Conservation (phyloP, 345 rosid genomes). For the Iberis pinnata region DNA sequence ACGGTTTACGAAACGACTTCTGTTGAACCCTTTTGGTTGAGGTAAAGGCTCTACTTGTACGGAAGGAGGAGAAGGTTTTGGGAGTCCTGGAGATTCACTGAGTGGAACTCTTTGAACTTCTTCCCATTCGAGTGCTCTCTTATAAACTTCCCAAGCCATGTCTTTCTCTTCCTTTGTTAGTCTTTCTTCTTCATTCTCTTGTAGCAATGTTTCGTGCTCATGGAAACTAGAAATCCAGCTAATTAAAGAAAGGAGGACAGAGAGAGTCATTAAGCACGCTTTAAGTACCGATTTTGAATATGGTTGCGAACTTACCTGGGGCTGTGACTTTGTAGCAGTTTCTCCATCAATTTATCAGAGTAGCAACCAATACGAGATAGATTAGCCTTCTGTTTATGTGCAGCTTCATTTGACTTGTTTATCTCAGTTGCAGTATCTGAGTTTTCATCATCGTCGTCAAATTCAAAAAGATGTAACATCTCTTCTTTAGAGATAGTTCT, state of each 20-base stretch:
- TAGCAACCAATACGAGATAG: slow-evolving; percentile 52
- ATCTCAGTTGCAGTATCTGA: slow-evolving; percentile 45
- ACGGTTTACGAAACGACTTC: slow-evolving; percentile 48
- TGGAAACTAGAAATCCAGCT: slow-evolving; percentile 95
- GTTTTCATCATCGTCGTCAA: slow-evolving; percentile 87
- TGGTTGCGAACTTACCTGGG: slow-evolving; percentile 48
- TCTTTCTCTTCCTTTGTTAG: slow-evolving; percentile 98
- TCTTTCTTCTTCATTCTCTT: slow-evolving; percentile 98
- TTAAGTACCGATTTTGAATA: background rate
- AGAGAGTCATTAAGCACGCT: background rate
- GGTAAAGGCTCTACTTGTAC: slow-evolving; percentile 21
- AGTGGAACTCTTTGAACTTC: slow-evolving; percentile 73
- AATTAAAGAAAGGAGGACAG: slow-evolving; percentile 5
- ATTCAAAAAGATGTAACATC: slow-evolving; percentile 97
- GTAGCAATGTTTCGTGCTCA: slow-evolving; percentile 93
- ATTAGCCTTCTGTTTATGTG: slow-evolving; percentile 40
- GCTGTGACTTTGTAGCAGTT: slow-evolving; percentile 59
- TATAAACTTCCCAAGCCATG: slow-evolving; percentile 97
- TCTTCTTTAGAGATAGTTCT: slow-evolving; percentile 95
- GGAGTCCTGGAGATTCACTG: slow-evolving; percentile 44
- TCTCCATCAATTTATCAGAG: slow-evolving; percentile 91
- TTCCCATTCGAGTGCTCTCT: slow-evolving; percentile 71
- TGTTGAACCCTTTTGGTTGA: slow-evolving; percentile 35
- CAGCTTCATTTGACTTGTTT: slow-evolving; percentile 34
- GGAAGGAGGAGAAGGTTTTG: slow-evolving; percentile 36